Base-by-base conservation (phyloP, 306 rosid species). In the Inga oerstediana region DNA sequence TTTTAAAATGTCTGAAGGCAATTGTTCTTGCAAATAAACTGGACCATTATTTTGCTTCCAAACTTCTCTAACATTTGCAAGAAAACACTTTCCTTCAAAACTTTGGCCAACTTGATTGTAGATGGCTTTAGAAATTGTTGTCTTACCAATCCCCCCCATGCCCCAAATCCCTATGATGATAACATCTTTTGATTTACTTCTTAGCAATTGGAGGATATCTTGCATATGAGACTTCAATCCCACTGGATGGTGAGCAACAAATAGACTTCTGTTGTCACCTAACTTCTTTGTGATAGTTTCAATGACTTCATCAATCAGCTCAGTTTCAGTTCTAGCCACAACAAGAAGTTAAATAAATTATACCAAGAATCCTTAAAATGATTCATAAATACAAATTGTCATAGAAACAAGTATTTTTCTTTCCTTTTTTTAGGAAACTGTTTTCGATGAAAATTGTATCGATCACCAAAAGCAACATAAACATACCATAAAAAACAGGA, bases 111-210 rank as follows among this genome's bases (percentile, higher is more conserved):
- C 35, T 64, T 64, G 19, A 64, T 64, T 64, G 20, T 64, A 64
- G 41, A 64, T 64, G 10, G 69, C 69, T 64, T 64, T 64, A 64
- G 69, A 39, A 64, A 64, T 30, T 0, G 69, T 64, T 64, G 69
- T 64, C 69, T 64, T 64, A 64, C 69, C 69, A 64, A 64, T 64
- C 1, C 69, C 69, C 41, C 69, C 69, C 69, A 64, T 64, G 20
- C 69, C 69, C 69, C 69, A 64, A 13, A 64, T 64, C 39, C 69
- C 69, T 30, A 20, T 10, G 1, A 64, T 64, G 19, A 30, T 64
- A 27, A 64, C 69, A 27, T 64, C 69, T 1, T 64, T 64, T 27
- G 69, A 27, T 64, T 64, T 30, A 13, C 20, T 27, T 27, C 69
- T 27, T 64, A 64, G 69, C 39, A 64, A 64, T 30, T 30, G 69